phyloP scores from a whole-genome alignment of 2,329 filamentous ascomycete genomes.

The Penicillium aurantiogriseum region DNA sequence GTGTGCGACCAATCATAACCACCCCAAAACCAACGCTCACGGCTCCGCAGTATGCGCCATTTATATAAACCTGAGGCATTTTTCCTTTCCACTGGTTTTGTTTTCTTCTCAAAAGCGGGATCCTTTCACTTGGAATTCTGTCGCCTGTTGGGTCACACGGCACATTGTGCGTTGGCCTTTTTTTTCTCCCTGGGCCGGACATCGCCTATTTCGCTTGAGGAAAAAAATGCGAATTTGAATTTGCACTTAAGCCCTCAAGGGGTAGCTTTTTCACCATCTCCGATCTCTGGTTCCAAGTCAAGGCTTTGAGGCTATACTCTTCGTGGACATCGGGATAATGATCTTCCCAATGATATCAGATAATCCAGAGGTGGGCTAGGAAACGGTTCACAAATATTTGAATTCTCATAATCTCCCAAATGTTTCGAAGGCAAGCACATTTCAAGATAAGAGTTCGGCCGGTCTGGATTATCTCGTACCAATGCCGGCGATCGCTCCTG shows the following conservation, averaged over 20 bases:
- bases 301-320: not conserved
- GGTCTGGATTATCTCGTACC: not conserved
- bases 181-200: not conserved
- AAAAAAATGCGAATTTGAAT: no score
- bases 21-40: not conserved
- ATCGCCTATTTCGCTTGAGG: not conserved
- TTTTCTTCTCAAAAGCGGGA: not conserved
- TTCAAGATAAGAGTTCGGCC: not conserved
- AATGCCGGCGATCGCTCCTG: not conserved
- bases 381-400: not conserved
- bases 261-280: not conserved
- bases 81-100: slow-evolving; percentile 22
- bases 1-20: not conserved
- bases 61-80: slow-evolving; percentile 28
- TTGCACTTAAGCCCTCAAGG: not conserved
- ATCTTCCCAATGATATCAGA: not conserved
- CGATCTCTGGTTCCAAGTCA: not conserved
- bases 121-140: not conserved
- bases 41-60: slow-evolving; percentile 21
- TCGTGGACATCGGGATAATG: not conserved
- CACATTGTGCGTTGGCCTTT: not conserved
- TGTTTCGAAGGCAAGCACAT: not conserved
- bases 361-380: not conserved
- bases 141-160: slow-evolving; percentile 4
- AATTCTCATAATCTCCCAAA: not conserved